Evolutionary conservation across 108 stramenopile genomes (phyloP).

Genomic region (Cyclotella baltica): DNA sequence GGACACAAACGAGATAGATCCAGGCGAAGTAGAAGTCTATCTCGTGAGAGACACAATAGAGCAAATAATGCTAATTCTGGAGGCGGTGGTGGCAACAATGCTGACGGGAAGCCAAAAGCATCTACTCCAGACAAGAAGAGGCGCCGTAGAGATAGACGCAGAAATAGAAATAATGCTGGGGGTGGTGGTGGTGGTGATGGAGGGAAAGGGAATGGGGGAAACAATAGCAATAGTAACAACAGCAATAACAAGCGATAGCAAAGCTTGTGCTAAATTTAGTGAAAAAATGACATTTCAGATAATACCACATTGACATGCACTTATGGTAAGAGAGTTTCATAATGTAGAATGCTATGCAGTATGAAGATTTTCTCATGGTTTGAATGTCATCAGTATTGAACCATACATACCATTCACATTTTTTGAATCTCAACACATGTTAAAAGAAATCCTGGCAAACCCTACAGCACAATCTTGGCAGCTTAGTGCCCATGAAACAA

Average conservation of each 20-base stretch:
- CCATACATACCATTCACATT: too few relatives aligned
- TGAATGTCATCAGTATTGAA: too few relatives aligned
- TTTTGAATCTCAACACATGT: too few relatives aligned
- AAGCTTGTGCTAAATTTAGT: background rate
- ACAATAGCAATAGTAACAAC: conserved; percentile 2
- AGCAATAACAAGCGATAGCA: conserved; percentile 2
- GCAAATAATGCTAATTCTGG: background rate
- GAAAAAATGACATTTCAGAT: background rate
- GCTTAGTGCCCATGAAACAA: too few relatives aligned
- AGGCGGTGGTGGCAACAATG: conserved; percentile 3
- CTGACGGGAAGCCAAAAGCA: background rate
- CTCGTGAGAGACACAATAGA: conserved; percentile 17
- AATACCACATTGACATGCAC: background rate
- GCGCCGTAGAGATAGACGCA: conserved; percentile 26
- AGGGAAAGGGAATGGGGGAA: conserved; percentile 11
- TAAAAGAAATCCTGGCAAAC: too few relatives aligned
- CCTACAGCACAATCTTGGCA: too few relatives aligned
- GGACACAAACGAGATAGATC: conserved; percentile 15
- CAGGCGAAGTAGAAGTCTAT: conserved; percentile 20
- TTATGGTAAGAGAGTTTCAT: too few relatives aligned
- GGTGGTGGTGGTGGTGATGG: background rate
- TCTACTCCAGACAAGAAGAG: conserved; percentile 25
- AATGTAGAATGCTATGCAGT: too few relatives aligned
- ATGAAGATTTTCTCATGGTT: too few relatives aligned
- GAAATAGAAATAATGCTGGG: conserved; percentile 13